Evolutionary conservation across 176 grass and related monocot species (phyloP), one percentile per base, ranked within the genome.

Genomic region (Oryza longistaminata): DNA sequence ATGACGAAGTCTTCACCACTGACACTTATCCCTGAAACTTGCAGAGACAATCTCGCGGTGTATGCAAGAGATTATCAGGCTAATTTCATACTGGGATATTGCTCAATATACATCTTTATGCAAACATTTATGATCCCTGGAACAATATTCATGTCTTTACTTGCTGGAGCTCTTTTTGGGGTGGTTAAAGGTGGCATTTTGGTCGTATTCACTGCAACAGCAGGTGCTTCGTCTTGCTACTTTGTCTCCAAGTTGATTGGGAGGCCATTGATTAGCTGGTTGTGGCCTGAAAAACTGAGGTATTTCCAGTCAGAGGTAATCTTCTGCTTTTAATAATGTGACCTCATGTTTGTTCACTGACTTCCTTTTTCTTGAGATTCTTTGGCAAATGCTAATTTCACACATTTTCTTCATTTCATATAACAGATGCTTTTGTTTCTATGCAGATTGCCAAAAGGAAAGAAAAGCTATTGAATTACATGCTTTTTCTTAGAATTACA

Each of bases 31-130:
- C 75, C 77, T 71, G 19, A 88, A 82, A 88, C 27, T 88, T 93
- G 69, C 96, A 96, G 96, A 83, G 93, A 99, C 39, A 96, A 99
- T 78, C 90, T 99, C n/a, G 91, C 93, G 3, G 93, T 95, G 53
- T 96, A 94, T 83, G 96, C 93, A 34, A 99, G 86, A 85, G 93
- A 99, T 64, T 90, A 92, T 83, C 85, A 94, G 80, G 85, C 78
- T 65, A 90, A 99, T 73, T 99, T 99, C 70, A 93, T 99, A 81
- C 79, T 99, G 84, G 96, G 91, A 5, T 99, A 99, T 68, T 99
- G 96, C 83, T 90, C 96, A 11, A 94, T 96, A 91, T 99, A 99
- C 91, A 99, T 99, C 84, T 99, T 99, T 74, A 99, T 99, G 96
- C 96, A 99, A 71, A 99, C 93, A 83, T 99, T 99, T 86, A 92